Percentiles rank a stretch among this genome's conserved stretches.
Evolutionary conservation across 768 basidiomycete species (phyloP).

Genomic region (Strobilomyces dryophilus): DNA sequence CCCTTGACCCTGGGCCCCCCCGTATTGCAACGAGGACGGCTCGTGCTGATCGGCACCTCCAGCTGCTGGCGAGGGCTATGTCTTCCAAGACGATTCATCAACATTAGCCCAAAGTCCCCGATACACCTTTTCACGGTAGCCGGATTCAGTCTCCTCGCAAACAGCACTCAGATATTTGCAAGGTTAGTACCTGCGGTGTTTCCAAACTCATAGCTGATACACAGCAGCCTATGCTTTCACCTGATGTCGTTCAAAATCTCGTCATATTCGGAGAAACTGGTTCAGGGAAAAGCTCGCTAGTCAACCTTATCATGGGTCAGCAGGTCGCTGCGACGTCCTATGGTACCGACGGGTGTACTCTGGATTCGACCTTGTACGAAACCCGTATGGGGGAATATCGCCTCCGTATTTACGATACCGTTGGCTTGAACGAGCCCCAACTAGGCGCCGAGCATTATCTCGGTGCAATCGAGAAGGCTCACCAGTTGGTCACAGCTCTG

Average conservation of each 20-base stretch:
- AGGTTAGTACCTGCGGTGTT: not conserved
- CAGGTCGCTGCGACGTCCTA: constrained; percentile 31
- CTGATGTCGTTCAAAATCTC: constrained; percentile 20
- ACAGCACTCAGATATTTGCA: constrained; percentile 8
- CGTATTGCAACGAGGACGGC: constrained; percentile 11
- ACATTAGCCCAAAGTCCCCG: not conserved
- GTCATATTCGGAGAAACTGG: constrained; percentile 32
- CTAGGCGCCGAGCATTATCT: constrained; percentile 20
- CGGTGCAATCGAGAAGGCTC: constrained; percentile 27
- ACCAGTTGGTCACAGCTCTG: constrained; percentile 30
- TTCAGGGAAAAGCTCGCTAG: constrained; percentile 40
- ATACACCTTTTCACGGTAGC: not conserved
- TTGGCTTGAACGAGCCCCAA: constrained; percentile 29
- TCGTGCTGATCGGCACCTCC: constrained; percentile 13
- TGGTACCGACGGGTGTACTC: constrained; percentile 35
- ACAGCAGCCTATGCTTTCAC: constrained; percentile 15
- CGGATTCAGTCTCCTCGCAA: constrained; percentile 1
- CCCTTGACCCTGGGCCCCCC: constrained; percentile 5
- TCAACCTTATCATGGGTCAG: constrained; percentile 38
- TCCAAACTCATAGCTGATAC: constrained; percentile 3
- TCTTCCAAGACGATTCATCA: not conserved
- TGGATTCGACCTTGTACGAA: constrained; percentile 25
- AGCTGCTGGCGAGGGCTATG: not conserved
- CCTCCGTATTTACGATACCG: constrained; percentile 30
- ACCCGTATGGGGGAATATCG: constrained; percentile 11